Base-by-base conservation (phyloP, 805 yeast species). In the Debaryomyces maramus region DNA sequence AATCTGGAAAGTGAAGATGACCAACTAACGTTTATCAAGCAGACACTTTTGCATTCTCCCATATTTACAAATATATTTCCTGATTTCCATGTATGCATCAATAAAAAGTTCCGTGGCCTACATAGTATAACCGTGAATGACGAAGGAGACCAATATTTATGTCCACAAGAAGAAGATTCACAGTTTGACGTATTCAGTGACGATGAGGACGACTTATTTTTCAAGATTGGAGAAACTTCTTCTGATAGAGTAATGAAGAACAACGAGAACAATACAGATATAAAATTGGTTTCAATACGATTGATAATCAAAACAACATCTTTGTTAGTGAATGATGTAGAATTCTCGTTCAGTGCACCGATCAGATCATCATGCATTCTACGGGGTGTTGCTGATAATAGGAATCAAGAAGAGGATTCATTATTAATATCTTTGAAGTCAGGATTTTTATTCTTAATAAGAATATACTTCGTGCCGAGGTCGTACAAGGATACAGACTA, bases 1-100 rank as follows among this genome's bases (percentile, higher is more conserved):
- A 36, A 24, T 10, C 21, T 14, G 5, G 21, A 31, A 5, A 19
- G 11, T 2, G 27, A 21, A 4, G 33, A 29, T 13, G 17, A 16
- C 14, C 20, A 17, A 2, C 38, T 47, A 13, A 39, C 47, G 0
- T 63, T 52, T 34, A 40, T 61, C 26, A 65, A 63, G 44, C 62
- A 65, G 41, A 68, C 72, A 9, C 45, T 75, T n/a, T 48, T 70
- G 24, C 61, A 62, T 13, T 66, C 76, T 13, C 75, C 78, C 2
- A 52, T 67, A 1, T 51, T 72, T 20, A 48, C 52, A 18, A 52
- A 57, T 14, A 59, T 73, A 17, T 58, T 60, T 41, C 62, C 63
- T 9, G 37, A 46, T 9, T 68, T 73, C 50, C 44, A 49, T 15
- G 72, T 70, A 1, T 49, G 52, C 15, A 39, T 51, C 11, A 49